Evolutionary conservation across 2,329 filamentous ascomycete genomes (phyloP), one percentile per base, ranked within the genome.

Genomic region (Pyrenophora teres): DNA sequence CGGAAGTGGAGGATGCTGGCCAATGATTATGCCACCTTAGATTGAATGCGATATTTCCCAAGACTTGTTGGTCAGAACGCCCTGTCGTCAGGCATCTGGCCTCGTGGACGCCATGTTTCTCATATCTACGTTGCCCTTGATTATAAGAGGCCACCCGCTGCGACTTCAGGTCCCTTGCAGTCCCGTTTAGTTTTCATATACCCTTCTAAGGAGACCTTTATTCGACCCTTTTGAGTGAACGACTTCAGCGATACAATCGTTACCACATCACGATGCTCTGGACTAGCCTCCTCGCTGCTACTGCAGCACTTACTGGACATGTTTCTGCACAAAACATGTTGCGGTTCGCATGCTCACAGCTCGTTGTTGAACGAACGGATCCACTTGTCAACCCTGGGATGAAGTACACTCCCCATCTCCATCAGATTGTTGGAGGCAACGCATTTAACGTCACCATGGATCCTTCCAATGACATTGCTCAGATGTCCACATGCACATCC

Each of bases 361-460:
- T 71, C 10, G 68, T 71, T 37, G 67, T 70, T 49, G 68, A 71
- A 50, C 62, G 68, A 43, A 67, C 63, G 16, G 68, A 71, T 56
- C 68, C 68, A 35, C 59, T 70, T 27, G 67, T 71, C 54, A 70
- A 71, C 50, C 68, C 67, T 2, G 67, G 68, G 27, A 66, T 69
- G 57, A 69, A 66, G 46, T 71, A 65, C 59, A 71, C 68, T 27
- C 68, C 68, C 4, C 68, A 71, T 68, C 60, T 71, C 49, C 68
- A 71, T 41, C 67, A 71, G 57, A 69, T 71, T 31, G 68, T 70
- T 18, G 66, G 67, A 54, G 68, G 68, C 19, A 62, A 71, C 54
- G 44, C 62, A 10, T 70, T 70, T 67, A 71, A 70, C 46, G 51
- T 71, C 36, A 69, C 65, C 39, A 71, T 71, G 68, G 67, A 71